These are phyloP conservation scores for Tanacetum coccineum DNA, from an alignment of 129 eudicot species.

Conservation along the genomic window DNA sequence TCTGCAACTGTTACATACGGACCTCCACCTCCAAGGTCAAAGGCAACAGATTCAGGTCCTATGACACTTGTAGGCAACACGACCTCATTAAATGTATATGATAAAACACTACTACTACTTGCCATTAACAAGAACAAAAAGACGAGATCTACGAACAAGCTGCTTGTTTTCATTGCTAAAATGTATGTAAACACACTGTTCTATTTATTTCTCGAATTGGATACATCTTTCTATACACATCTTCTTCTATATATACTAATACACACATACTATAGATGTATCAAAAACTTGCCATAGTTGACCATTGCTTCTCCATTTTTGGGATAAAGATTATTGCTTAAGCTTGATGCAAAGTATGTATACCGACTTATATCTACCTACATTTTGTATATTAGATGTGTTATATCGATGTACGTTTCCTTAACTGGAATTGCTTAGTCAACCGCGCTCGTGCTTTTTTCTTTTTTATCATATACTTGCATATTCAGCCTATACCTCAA, in stretches of 20 bases:
- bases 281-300: conserved; percentile 20
- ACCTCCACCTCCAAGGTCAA: conserved; percentile 38
- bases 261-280: neutral
- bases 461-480: too few relatives aligned
- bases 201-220: neutral
- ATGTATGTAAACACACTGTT: conserved; percentile 1
- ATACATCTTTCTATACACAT: conserved; percentile 5
- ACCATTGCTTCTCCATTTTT: conserved; percentile 16
- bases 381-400: conserved; percentile 6
- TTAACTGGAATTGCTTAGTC: neutral
- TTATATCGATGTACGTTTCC: neutral
- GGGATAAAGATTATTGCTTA: conserved; percentile 26
- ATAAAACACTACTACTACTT: conserved; percentile 19
- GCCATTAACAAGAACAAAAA: conserved; percentile 15
- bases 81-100: conserved; percentile 27
- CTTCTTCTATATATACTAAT: neutral
- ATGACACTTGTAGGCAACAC: conserved; percentile 32
- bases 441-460: too few relatives aligned
- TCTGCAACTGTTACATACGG: conserved; percentile 39
- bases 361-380: neutral
- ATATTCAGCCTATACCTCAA: neutral
- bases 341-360: conserved; percentile 9
- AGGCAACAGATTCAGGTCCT: conserved; percentile 31
- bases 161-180: conserved; percentile 21
- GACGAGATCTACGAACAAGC: neutral